Evolutionary conservation across 805 yeast genomes (phyloP).

Genomic region (Candida namnaoensis): DNA sequence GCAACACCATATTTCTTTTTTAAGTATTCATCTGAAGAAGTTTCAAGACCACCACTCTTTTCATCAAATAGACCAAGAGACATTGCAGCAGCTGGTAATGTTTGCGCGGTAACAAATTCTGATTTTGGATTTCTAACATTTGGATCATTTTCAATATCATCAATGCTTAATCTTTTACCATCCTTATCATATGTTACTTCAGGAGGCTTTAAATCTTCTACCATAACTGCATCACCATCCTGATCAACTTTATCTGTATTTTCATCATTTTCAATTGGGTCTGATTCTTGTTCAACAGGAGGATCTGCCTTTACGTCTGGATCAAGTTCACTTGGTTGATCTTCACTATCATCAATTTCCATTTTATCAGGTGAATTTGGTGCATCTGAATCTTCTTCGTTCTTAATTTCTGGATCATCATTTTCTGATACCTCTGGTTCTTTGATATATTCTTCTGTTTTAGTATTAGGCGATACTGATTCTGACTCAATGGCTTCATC

Average conservation of each 20-base stretch:
- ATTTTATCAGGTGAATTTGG: constrained; percentile 3
- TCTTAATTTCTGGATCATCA: constrained; percentile 1
- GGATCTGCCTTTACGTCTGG: too few relatives aligned
- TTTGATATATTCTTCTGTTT: too few relatives aligned
- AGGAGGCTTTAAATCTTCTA: neutral
- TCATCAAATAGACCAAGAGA: constrained; percentile 61
- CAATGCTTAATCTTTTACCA: constrained; percentile 17
- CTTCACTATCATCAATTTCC: neutral
- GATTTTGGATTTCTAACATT: constrained; percentile 62
- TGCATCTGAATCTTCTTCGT: constrained; percentile 1
- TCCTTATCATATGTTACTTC: constrained; percentile 21
- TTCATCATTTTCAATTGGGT: neutral
- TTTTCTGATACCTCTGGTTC: neutral
- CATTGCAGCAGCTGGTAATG: constrained; percentile 56
- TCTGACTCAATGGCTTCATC: constrained; percentile 2
- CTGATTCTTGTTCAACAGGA: neutral
- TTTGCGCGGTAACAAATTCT: constrained; percentile 65
- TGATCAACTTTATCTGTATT: neutral
- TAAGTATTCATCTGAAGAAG: constrained; percentile 65
- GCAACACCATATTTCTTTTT: constrained; percentile 81
- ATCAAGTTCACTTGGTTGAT: neutral
- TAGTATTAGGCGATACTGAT: too few relatives aligned
- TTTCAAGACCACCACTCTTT: constrained; percentile 43
- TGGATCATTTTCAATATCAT: constrained; percentile 43
- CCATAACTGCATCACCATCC: too few relatives aligned